Percentiles rank a stretch among this genome's conserved stretches.
These are phyloP conservation scores for Hanseniaspora nectarophila DNA, from an alignment of 805 yeast genomes.

Conservation along the genomic window DNA sequence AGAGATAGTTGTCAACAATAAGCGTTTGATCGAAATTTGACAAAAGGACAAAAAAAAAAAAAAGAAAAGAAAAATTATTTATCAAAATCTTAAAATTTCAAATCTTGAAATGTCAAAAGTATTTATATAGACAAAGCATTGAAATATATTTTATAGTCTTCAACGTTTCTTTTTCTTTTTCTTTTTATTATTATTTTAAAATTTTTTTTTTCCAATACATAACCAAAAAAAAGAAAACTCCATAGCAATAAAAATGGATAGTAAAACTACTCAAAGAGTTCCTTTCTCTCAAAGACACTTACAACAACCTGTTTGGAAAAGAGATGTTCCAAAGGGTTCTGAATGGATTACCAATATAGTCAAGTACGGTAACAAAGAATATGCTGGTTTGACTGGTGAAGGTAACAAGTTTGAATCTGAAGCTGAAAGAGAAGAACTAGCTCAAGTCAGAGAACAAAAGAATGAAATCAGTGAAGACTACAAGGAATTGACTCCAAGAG, in stretches of 20 bases:
- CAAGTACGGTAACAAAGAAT: conserved; percentile 10
- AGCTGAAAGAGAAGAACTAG: not conserved
- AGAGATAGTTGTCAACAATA: too few relatives aligned
- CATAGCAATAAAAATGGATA: not conserved
- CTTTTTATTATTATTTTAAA: too few relatives aligned
- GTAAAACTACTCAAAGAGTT: not conserved
- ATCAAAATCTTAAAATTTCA: too few relatives aligned
- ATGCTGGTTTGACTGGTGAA: not conserved
- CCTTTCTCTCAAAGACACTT: conserved; percentile 12
- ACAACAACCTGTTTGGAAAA: conserved; percentile 3
- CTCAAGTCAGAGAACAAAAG: not conserved
- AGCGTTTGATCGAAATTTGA: too few relatives aligned
- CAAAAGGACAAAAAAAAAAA: too few relatives aligned
- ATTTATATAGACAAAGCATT: too few relatives aligned
- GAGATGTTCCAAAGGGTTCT: conserved; percentile 10
- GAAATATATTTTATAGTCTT: too few relatives aligned
- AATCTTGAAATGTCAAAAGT: too few relatives aligned
- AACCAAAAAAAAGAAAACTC: not conserved
- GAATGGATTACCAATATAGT: conserved; percentile 7
- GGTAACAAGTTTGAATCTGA: conserved; percentile 4
- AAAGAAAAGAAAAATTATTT: too few relatives aligned
- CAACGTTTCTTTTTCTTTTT: too few relatives aligned
- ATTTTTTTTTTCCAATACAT: not conserved
- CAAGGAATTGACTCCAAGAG: conserved; percentile 1
- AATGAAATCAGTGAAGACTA: not conserved